Conservation (phyloP, 257 asterid genomes). For the Catharanthus roseus region DNA sequence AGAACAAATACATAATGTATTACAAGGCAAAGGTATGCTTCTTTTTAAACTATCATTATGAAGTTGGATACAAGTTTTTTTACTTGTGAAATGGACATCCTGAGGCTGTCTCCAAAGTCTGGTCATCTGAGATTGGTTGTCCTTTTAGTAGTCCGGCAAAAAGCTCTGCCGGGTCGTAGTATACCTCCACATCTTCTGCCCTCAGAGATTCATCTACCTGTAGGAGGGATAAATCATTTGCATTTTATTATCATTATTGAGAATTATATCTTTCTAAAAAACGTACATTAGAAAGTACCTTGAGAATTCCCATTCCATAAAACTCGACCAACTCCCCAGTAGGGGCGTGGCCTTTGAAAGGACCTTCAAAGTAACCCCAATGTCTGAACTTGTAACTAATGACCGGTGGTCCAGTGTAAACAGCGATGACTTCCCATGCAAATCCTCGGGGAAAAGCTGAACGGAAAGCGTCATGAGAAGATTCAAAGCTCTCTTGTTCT, state of each 20-base stretch:
- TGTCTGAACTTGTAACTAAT: conserved; percentile 77
- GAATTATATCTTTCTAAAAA: no score
- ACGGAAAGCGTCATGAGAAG: conserved; percentile 63
- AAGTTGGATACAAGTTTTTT: background rate
- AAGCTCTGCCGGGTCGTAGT: conserved; percentile 75
- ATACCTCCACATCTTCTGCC: conserved; percentile 80
- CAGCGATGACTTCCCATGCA: conserved; percentile 77
- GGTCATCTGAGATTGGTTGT: conserved; percentile 13
- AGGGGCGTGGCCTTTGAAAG: conserved; percentile 67
- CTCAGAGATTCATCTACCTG: conserved; percentile 75
- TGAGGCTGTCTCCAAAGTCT: conserved; percentile 2
- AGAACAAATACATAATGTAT: background rate
- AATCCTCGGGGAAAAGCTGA: conserved; percentile 82
- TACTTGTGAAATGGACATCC: conserved; percentile 48
- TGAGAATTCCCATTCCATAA: conserved; percentile 57
- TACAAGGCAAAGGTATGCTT: background rate
- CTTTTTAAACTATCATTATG: background rate
- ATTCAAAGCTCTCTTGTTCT: conserved; percentile 76
- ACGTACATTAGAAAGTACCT: no score
- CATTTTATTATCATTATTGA: background rate
- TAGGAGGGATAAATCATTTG: background rate
- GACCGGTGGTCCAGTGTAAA: conserved; percentile 70
- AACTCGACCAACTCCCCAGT: conserved; percentile 71
- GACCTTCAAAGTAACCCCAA: conserved; percentile 93
- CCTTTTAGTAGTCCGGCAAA: conserved; percentile 55